Evolutionary conservation across 2,329 filamentous ascomycete species (phyloP).

Genomic region (Cladosporium sp.): DNA sequence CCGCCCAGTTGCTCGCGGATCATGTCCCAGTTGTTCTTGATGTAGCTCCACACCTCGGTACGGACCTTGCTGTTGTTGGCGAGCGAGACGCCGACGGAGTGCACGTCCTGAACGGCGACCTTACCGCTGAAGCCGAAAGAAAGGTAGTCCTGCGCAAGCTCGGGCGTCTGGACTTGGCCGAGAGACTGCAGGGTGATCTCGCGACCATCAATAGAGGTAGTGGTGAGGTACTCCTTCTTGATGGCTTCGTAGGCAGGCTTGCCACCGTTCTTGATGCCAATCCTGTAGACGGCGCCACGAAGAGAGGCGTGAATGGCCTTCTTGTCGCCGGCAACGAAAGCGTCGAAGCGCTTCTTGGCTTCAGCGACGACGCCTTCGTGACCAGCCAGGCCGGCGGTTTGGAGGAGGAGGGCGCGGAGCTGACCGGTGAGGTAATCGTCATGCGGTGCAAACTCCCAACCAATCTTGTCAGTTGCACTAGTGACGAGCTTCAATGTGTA

Average conservation of each 20-base stretch:
- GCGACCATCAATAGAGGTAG: slow-evolving; percentile 83
- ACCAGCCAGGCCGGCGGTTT: slow-evolving; percentile 67
- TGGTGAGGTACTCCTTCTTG: slow-evolving; percentile 78
- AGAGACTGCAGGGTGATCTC: slow-evolving; percentile 76
- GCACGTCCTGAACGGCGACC: slow-evolving; percentile 83
- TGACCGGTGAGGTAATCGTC: slow-evolving; percentile 81
- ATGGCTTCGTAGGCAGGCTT: slow-evolving; percentile 66
- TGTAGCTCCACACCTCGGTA: slow-evolving; percentile 74
- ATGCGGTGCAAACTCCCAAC: slow-evolving; percentile 73
- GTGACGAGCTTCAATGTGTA: slow-evolving; percentile 75
- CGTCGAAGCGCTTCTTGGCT: slow-evolving; percentile 71
- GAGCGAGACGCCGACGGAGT: slow-evolving; percentile 70
- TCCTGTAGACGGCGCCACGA: slow-evolving; percentile 72
- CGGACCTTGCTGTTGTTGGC: slow-evolving; percentile 69
- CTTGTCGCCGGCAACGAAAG: slow-evolving; percentile 67
- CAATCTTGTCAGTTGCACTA: slow-evolving; percentile 69
- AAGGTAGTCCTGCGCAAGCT: slow-evolving; percentile 64
- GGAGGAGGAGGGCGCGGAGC: slow-evolving; percentile 75
- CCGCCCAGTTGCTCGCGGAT: slow-evolving; percentile 66
- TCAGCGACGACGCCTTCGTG: slow-evolving; percentile 69
- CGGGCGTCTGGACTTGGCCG: slow-evolving; percentile 64
- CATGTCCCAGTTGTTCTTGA: slow-evolving; percentile 76
- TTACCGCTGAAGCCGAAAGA: slow-evolving; percentile 74
- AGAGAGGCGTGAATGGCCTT: slow-evolving; percentile 75
- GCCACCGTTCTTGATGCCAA: slow-evolving; percentile 69